A percentile compares a stretch with the other conserved stretches of the same genome.
Conservation (phyloP, 75 land plant genomes). For the Selaginella tamariscina region DNA sequence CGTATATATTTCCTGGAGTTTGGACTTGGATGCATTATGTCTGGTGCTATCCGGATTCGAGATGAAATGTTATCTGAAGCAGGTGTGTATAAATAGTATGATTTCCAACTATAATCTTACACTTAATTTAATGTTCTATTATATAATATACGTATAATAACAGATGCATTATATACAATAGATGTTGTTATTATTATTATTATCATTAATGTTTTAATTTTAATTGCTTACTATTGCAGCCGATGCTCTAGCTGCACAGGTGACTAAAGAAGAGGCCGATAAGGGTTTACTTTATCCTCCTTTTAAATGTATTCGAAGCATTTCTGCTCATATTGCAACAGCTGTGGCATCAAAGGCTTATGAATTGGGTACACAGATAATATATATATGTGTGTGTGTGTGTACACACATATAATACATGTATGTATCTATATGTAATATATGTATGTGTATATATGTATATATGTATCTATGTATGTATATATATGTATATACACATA, state of each 20-base stretch:
- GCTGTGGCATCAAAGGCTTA: slow-evolving; percentile 72
- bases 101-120: too few relatives aligned
- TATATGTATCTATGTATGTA: too few relatives aligned
- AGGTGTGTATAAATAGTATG: not conserved
- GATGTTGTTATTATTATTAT: too few relatives aligned
- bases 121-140: too few relatives aligned
- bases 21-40: slow-evolving; percentile 7
- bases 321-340: slow-evolving; percentile 83
- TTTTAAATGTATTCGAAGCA: slow-evolving; percentile 60
- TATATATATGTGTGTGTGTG: not conserved
- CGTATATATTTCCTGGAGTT: slow-evolving; percentile 6
- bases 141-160: not conserved
- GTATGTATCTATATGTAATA: not conserved
- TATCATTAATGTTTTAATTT: not conserved
- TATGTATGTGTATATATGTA: not conserved
- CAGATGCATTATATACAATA: not conserved
- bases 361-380: slow-evolving; percentile 48
- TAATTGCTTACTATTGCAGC: slow-evolving; percentile 33
- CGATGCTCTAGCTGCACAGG: slow-evolving; percentile 63
- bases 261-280: slow-evolving; percentile 49
- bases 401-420: slow-evolving; percentile 10
- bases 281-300: slow-evolving; percentile 76
- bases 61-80: slow-evolving; percentile 10
- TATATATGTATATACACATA: too few relatives aligned
- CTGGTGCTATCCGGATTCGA: slow-evolving; percentile 4